Evolutionary conservation across 2,329 filamentous ascomycete species (phyloP).

Genomic region (Didymella sp.): DNA sequence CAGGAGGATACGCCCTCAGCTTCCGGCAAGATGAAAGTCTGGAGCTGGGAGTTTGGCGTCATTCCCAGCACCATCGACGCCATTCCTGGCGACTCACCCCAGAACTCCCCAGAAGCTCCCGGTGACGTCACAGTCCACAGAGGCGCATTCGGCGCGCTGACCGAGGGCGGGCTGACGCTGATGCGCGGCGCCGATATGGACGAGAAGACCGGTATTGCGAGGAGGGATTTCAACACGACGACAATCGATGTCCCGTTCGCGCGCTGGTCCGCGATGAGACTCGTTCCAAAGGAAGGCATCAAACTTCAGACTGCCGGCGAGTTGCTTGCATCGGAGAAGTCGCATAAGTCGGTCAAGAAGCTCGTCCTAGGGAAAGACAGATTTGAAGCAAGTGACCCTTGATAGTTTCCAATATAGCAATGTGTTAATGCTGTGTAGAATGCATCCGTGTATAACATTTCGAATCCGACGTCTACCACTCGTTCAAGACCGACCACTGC

Average conservation of each 20-base stretch:
- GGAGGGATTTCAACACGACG: constrained; percentile 32
- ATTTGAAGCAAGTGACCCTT: not conserved
- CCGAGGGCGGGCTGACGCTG: constrained; percentile 59
- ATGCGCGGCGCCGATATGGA: constrained; percentile 16
- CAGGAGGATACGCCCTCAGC: constrained; percentile 6
- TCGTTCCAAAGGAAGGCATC: not conserved
- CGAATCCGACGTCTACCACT: not conserved
- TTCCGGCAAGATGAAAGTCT: constrained; percentile 1
- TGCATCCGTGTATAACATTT: not conserved
- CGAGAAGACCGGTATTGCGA: not conserved
- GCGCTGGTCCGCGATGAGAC: constrained; percentile 34
- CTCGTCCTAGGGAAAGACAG: not conserved
- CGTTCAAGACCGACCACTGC: not conserved
- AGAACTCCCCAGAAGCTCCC: constrained; percentile 18
- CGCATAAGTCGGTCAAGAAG: not conserved
- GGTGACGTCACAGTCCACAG: constrained; percentile 30
- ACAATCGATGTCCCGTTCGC: constrained; percentile 61
- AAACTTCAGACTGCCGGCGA: not conserved
- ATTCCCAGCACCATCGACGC: constrained; percentile 56
- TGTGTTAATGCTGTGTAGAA: not conserved
- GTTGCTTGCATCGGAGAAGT: not conserved
- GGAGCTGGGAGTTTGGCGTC: constrained; percentile 49
- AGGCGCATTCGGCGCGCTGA: constrained; percentile 67
- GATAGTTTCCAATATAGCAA: not conserved
- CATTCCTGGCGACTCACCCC: constrained; percentile 34